Base-by-base conservation (phyloP, 768 basidiomycete species). In the Saitozyma sp. region DNA sequence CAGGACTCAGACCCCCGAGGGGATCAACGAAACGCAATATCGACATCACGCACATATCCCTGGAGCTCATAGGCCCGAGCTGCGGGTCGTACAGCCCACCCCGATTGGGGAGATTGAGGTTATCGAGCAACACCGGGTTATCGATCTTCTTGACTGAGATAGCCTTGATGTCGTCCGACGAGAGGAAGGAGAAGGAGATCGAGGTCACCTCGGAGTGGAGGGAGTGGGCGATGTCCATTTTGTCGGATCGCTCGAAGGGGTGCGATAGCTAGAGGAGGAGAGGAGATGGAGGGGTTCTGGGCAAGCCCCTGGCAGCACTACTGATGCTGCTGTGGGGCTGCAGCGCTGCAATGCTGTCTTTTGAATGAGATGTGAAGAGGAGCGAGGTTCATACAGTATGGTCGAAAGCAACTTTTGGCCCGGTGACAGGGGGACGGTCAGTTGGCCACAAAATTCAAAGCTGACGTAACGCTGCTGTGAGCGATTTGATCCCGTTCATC, bases 131-230 rank as follows among this genome's bases (percentile, higher is more conserved):
- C 62, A 89, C 84, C 3, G 93, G 90, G 78, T 98, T 98, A 57
- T 92, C 85, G 66, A 98, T 89, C 82, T 96, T 92, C 82, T 96
- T 94, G 75, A 98, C 95, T n/a, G 92, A 95, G 75, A 98, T 92
- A 61, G 89, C 86, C 50, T 89, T 86, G 74, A 97, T 84, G 79
- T 99, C 94, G 69, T 89, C 85, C 13, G 91, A 83, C 14, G 89
- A 86, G 56, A 99, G 86, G 79, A 93, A 95, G 0, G 93, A 93
- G 80, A 99, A 99, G 9, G 92, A 92, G 63, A 97, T 81, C 65
- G 89, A 88, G 58, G 87, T 81, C 65, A 94, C 88, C 39, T 87
- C 86, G 0, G 92, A 89, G n/a, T 92, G 89, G 49, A 98, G 80
- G 11, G 94, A 88, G 70, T 89, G 86, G 6, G 92, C 84, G 80